Evolutionary conservation across 768 basidiomycete genomes (phyloP).

Genomic region (Leccinum aurantiacum): DNA sequence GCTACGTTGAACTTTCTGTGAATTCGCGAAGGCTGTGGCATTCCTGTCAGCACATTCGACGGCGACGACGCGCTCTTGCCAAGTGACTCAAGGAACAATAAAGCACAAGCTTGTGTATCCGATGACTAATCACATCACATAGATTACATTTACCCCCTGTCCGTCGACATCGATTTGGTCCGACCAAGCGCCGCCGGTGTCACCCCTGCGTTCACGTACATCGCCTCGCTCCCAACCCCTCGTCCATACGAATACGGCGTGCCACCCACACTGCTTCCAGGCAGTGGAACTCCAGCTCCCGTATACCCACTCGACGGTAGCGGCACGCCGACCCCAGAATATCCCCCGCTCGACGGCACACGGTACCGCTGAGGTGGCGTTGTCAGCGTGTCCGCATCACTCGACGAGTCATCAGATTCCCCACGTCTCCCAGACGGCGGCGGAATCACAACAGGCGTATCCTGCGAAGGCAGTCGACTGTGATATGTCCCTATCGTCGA

Average conservation of each 20-base stretch:
- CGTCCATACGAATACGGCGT: slow-evolving; percentile 25
- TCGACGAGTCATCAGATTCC: slow-evolving; percentile 33
- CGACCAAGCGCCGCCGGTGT: slow-evolving; percentile 28
- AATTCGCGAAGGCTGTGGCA: slow-evolving; percentile 39
- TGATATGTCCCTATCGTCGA: slow-evolving; percentile 28
- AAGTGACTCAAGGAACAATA: not conserved
- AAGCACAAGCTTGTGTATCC: not conserved
- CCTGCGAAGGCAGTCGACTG: slow-evolving; percentile 23
- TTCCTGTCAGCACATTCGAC: slow-evolving; percentile 6
- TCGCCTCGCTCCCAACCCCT: slow-evolving; percentile 11
- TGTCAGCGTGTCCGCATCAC: slow-evolving; percentile 36
- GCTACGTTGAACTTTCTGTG: slow-evolving; percentile 54
- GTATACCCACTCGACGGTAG: not conserved
- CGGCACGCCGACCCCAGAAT: slow-evolving; percentile 7
- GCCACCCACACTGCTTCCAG: slow-evolving; percentile 4
- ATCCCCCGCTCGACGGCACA: slow-evolving; percentile 19
- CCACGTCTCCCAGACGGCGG: slow-evolving; percentile 24
- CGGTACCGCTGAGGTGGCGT: slow-evolving; percentile 31
- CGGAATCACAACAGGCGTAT: slow-evolving; percentile 28
- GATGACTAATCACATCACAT: slow-evolving; percentile 24
- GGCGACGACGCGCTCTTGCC: not conserved
- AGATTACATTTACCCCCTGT: slow-evolving; percentile 11
- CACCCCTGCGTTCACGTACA: slow-evolving; percentile 19
- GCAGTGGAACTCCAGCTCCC: slow-evolving; percentile 12
- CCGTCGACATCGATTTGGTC: slow-evolving; percentile 18